These are phyloP conservation scores for Bruguiera gymnorhiza DNA, from an alignment of 345 rosid genomes.

Conservation along the genomic window DNA sequence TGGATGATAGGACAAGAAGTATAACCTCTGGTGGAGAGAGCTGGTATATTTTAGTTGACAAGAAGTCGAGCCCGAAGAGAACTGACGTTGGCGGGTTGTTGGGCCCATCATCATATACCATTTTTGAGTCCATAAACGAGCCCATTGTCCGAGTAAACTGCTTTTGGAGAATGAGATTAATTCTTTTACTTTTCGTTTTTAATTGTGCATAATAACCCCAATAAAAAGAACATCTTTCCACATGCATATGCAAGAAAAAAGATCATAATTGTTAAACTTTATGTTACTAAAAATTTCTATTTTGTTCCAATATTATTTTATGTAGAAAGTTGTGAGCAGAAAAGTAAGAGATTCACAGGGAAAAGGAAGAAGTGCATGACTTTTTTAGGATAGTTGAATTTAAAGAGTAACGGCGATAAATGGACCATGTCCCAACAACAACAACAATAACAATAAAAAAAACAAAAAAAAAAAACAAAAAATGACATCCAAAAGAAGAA, in stretches of 20 bases:
- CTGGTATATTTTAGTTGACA: conserved; percentile 33
- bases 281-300: too few species aligned
- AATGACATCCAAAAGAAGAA: too few species aligned
- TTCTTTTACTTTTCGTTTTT: not conserved
- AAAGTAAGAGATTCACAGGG: too few species aligned
- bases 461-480: too few species aligned
- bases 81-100: conserved; percentile 25
- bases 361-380: too few species aligned
- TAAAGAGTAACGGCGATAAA: not conserved
- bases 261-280: too few species aligned
- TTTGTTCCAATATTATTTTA: too few species aligned
- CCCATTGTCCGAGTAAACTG: conserved; percentile 15
- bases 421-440: too few species aligned
- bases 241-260: too few species aligned
- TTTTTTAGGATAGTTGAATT: too few species aligned
- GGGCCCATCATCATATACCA: conserved; percentile 20
- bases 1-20: not conserved
- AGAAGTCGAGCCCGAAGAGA: conserved; percentile 21
- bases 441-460: not conserved
- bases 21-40: conserved; percentile 45
- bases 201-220: not conserved
- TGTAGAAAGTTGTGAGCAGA: too few species aligned
- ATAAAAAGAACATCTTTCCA: not conserved
- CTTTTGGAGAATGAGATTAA: too few species aligned
- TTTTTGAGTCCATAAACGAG: conserved; percentile 27